Conservation (phyloP, 2,329 filamentous ascomycete species). For the Penicillium paneum region DNA sequence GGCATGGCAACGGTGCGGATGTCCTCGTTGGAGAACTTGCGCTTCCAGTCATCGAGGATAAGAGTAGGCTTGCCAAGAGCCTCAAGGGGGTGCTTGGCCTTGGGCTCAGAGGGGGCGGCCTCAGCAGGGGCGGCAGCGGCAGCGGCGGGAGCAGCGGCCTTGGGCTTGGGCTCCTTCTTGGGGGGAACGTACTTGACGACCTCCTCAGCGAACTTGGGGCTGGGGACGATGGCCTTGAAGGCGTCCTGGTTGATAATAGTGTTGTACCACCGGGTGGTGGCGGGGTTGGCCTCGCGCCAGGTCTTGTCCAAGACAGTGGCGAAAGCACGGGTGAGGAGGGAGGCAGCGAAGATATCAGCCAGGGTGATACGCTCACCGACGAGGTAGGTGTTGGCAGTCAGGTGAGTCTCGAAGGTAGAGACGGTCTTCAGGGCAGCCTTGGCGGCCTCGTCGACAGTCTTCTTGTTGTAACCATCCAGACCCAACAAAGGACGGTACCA, state of each 20-base stretch:
- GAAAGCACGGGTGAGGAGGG: constrained; percentile 82
- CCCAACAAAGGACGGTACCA: constrained; percentile 89
- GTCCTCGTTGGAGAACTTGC: constrained; percentile 95
- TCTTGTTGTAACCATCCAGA: constrained; percentile 91
- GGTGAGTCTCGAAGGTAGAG: constrained; percentile 76
- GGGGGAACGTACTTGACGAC: constrained; percentile 69
- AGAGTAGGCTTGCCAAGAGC: constrained; percentile 74
- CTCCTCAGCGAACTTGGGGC: constrained; percentile 77
- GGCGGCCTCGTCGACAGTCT: constrained; percentile 77
- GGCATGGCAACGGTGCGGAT: constrained; percentile 77
- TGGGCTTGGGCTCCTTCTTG: constrained; percentile 66
- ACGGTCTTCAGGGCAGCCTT: constrained; percentile 68
- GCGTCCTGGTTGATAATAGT: constrained; percentile 90
- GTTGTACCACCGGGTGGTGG: constrained; percentile 88
- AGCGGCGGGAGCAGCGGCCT: constrained; percentile 55
- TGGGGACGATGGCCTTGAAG: constrained; percentile 75
- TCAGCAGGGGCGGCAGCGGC: constrained; percentile 50
- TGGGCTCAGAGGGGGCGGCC: constrained; percentile 63
- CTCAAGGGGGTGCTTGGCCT: constrained; percentile 96
- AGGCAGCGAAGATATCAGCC: constrained; percentile 82
- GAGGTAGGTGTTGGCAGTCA: constrained; percentile 90
- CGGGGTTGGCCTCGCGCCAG: constrained; percentile 80
- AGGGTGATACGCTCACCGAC: constrained; percentile 97
- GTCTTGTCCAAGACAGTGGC: constrained; percentile 90
- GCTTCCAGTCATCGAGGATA: constrained; percentile 96